These are phyloP conservation scores for Penicilliopsis zonata DNA, from an alignment of 495 filamentous ascomycete genomes.

Conservation along the genomic window DNA sequence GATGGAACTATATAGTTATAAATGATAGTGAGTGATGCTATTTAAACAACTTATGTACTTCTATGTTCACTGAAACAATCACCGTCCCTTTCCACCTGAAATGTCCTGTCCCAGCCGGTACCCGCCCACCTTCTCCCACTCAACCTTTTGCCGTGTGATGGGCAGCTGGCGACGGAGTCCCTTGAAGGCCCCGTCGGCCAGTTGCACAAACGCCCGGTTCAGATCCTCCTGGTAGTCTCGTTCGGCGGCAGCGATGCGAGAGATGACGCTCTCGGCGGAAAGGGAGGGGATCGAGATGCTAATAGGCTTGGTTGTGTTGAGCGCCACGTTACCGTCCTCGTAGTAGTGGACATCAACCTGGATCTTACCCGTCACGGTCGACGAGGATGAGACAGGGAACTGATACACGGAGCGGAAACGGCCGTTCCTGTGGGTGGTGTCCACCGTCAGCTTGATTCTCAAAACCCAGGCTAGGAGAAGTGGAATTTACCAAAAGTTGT, in stretches of 20 bases:
- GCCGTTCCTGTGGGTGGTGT: slow-evolving; percentile 58
- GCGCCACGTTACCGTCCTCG: slow-evolving; percentile 94
- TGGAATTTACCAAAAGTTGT: slow-evolving; percentile 75
- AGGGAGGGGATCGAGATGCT: slow-evolving; percentile 42
- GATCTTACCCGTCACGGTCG: slow-evolving; percentile 31
- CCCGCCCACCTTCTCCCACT: slow-evolving; percentile 98
- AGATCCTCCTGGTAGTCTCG: slow-evolving; percentile 93
- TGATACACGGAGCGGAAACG: slow-evolving; percentile 83
- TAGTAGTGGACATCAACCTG: slow-evolving; percentile 86
- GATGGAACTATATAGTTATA: too few species aligned
- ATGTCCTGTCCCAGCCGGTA: slow-evolving; percentile 75
- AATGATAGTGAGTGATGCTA: too few species aligned
- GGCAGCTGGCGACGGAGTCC: slow-evolving; percentile 82
- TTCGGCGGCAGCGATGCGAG: slow-evolving; percentile 65
- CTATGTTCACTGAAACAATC: too few species aligned
- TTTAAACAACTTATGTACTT: too few species aligned
- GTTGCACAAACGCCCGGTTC: slow-evolving; percentile 73
- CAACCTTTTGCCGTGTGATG: slow-evolving; percentile 95
- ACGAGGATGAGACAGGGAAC: slow-evolving; percentile 46
- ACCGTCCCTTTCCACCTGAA: slow-evolving; percentile 29
- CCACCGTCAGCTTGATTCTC: neutral
- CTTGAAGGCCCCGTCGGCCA: slow-evolving; percentile 95
- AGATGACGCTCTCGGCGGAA: slow-evolving; percentile 55
- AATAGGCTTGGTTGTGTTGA: slow-evolving; percentile 73
- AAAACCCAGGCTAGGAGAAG: neutral